phyloP scores from a whole-genome alignment of 2,329 filamentous ascomycete genomes.

The Mycogone perniciosa region DNA sequence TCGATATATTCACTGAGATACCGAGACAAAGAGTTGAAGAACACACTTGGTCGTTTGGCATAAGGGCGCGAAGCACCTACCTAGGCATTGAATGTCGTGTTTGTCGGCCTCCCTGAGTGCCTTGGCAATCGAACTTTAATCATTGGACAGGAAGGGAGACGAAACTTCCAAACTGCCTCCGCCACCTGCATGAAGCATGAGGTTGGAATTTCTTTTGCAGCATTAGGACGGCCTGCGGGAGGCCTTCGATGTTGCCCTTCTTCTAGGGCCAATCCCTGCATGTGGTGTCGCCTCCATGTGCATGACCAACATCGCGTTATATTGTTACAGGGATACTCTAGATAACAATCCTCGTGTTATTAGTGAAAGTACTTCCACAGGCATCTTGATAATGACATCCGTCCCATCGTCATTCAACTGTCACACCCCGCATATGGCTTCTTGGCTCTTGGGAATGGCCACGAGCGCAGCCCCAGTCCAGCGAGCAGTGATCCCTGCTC shows the following conservation, averaged over 20 bases:
- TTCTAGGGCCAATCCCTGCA: neutral
- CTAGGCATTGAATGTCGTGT: neutral
- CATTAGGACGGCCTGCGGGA: neutral
- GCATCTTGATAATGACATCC: neutral
- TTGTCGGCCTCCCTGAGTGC: too few species aligned
- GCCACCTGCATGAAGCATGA: neutral
- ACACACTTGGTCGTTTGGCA: neutral
- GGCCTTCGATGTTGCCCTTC: constrained; percentile 1
- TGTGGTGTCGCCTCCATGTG: neutral
- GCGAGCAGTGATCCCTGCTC: neutral
- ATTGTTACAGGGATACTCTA: neutral
- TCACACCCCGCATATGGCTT: neutral
- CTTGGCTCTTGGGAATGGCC: neutral
- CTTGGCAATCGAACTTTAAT: too few species aligned
- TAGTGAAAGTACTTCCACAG: neutral
- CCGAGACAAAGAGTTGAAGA: neutral
- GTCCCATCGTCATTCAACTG: neutral
- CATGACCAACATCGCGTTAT: neutral
- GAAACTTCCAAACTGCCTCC: neutral
- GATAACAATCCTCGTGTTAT: neutral
- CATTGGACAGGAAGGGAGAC: neutral
- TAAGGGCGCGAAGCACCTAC: neutral
- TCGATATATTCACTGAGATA: neutral
- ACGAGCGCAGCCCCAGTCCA: neutral
- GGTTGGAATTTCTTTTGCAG: neutral